Percentiles rank a stretch among this genome's conserved stretches.
These are phyloP conservation scores for Monascus purpureus DNA, from an alignment of 495 filamentous ascomycete species.

Conservation along the genomic window DNA sequence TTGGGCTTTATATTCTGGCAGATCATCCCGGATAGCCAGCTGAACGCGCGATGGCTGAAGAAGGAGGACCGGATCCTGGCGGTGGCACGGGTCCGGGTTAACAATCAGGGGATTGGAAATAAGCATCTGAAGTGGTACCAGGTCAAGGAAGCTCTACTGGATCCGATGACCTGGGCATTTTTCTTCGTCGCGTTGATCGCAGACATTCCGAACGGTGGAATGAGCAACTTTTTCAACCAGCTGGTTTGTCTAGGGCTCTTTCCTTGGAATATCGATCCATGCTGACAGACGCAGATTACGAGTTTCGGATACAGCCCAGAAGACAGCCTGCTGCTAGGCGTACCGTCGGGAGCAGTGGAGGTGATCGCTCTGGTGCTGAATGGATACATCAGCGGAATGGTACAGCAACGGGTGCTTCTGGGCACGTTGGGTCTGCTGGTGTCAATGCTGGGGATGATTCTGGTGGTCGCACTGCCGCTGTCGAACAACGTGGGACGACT, in stretches of 20 bases:
- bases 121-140: constrained; percentile 55
- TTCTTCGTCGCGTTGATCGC: constrained; percentile 46
- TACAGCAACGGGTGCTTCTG: constrained; percentile 38
- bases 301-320: constrained; percentile 39
- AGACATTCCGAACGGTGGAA: constrained; percentile 54
- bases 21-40: constrained; percentile 54
- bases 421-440: constrained; percentile 24
- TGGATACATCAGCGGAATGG: constrained; percentile 46
- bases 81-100: constrained; percentile 45
- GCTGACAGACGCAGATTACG: constrained; percentile 14
- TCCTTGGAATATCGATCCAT: constrained; percentile 18
- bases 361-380: constrained; percentile 43
- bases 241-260: constrained; percentile 13
- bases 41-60: constrained; percentile 53
- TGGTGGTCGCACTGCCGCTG: constrained; percentile 51
- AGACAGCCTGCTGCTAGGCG: constrained; percentile 50
- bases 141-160: constrained; percentile 41
- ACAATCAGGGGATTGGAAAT: constrained; percentile 57
- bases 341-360: constrained; percentile 53
- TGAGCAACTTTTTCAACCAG: constrained; percentile 62
- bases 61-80: constrained; percentile 46
- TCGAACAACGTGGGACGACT: constrained; percentile 44
- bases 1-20: constrained; percentile 47
- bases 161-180: constrained; percentile 54
- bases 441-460: constrained; percentile 40